Conservation (phyloP, 768 basidiomycete genomes). For the Hypsizygus marmoreus region DNA sequence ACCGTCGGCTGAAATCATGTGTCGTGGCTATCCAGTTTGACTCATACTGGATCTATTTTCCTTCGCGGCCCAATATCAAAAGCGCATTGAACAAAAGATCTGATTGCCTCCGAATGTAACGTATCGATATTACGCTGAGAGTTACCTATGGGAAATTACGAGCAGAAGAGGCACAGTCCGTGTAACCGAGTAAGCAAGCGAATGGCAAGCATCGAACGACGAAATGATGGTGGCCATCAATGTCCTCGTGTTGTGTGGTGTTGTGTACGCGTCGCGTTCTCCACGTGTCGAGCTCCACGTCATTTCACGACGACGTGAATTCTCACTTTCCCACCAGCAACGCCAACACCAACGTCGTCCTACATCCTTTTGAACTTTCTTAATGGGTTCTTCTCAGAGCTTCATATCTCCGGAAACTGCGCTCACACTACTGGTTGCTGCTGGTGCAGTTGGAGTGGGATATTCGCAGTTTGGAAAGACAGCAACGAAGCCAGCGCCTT, state of each 20-base stretch:
- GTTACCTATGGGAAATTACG: too few species aligned
- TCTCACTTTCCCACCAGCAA: not conserved
- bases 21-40: too few species aligned
- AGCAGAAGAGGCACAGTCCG: too few species aligned
- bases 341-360: slow-evolving; percentile 1
- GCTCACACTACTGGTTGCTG: slow-evolving; percentile 38
- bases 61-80: too few species aligned
- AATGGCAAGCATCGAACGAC: too few species aligned
- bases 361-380: slow-evolving; percentile 4
- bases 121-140: too few species aligned
- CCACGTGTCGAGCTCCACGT: slow-evolving; percentile 29
- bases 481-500: slow-evolving; percentile 3
- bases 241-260: slow-evolving; percentile 25
- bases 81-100: too few species aligned
- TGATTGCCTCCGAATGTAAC: too few species aligned
- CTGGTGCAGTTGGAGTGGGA: slow-evolving; percentile 42
- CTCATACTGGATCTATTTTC: too few species aligned
- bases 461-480: slow-evolving; percentile 31
- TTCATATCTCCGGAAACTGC: slow-evolving; percentile 39
- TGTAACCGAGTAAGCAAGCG: too few species aligned
- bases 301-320: slow-evolving; percentile 2
- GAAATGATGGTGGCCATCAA: too few species aligned
- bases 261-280: slow-evolving; percentile 20
- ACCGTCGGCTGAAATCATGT: too few species aligned
- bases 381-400: slow-evolving; percentile 52